A percentile compares a stretch with the other conserved stretches of the same genome.
Conservation (phyloP, 352 stramenopile species). For the Paralagenidium karlingii region DNA sequence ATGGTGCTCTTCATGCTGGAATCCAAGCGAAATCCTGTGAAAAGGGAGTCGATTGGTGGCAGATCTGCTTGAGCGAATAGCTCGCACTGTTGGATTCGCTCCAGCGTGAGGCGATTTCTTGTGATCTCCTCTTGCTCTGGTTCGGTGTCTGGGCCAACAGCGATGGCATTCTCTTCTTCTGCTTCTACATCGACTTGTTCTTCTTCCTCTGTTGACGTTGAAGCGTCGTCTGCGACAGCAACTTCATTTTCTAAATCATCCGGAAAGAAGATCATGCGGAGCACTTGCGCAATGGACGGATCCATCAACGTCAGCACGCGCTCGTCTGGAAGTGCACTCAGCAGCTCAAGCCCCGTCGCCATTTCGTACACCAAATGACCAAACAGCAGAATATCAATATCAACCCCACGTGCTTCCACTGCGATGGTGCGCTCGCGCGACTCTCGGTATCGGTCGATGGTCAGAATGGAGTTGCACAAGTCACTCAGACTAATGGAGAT, state of each 20-base stretch:
- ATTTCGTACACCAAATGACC: constrained; percentile 69
- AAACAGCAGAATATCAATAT: constrained; percentile 58
- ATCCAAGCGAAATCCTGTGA: constrained; percentile 53
- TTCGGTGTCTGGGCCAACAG: constrained; percentile 2
- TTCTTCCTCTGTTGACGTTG: constrained; percentile 1
- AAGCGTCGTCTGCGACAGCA: background rate
- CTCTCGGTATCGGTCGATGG: constrained; percentile 38
- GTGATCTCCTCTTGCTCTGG: constrained; percentile 4
- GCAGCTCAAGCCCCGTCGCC: constrained; percentile 47
- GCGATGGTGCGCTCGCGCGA: constrained; percentile 40
- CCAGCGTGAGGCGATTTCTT: constrained; percentile 19
- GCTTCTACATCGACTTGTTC: constrained; percentile 10
- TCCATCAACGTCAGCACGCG: constrained; percentile 31
- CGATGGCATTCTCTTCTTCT: constrained; percentile 3
- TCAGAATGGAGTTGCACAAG: constrained; percentile 48
- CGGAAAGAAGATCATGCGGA: constrained; percentile 40
- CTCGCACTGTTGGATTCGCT: constrained; percentile 18
- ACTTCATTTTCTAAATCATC: background rate
- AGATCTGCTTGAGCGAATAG: constrained; percentile 29
- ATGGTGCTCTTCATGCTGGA: constrained; percentile 66
- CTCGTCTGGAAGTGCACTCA: constrained; percentile 22
- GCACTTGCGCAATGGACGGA: constrained; percentile 39
- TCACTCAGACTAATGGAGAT: constrained; percentile 31
- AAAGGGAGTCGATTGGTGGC: constrained; percentile 32
- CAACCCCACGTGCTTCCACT: constrained; percentile 45